Base-by-base conservation (phyloP, 2,329 filamentous ascomycete genomes). In the Pestalotiopsis sp. region DNA sequence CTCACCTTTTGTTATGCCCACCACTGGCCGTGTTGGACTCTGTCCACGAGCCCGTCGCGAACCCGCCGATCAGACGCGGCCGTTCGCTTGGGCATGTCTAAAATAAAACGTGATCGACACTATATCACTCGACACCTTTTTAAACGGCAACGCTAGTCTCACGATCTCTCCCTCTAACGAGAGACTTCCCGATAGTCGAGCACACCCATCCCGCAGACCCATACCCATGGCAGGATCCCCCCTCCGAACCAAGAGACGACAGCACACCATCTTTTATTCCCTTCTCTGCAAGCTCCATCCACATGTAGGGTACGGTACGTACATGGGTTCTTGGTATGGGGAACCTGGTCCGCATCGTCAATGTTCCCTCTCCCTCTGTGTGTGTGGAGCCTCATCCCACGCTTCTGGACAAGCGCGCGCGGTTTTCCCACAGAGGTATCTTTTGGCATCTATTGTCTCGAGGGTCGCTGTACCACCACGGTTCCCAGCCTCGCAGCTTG, bases 401-500 rank as follows among this genome's bases (percentile, higher is more conserved):
- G 52, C 38, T 44, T 58, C 20, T 40, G 56, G 66, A 72, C 68
- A 67, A 59, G 62, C 62, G 62, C 69, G 65, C 65, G 58, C 58
- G 58, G 26, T 61, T 61, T 61, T 61, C 44, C 17, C 44, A 35
- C 44, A n/a, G 44, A 52, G 44, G 58, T 26, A 39, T 35, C 30
- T 61, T 61, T 35, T 20, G 58, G 44, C 11, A 20, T 20, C 26
- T n/a, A n/a, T 61, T 35, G 44, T 52, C 44, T 35, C 14, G 13
- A 38, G 30, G 58, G 58, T 61, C 38, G 58, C 58, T n/a, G n/a
- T n/a, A 24, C 24, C 24, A 61, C 10, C 30, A 30, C 30, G 30
- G 60, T 70, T 67, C 65, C 66, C 68, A 70, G 66, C 56, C 68
- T 71, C 66, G 66, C 30, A 38, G 58, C 26, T 61, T 20, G 44